Conservation (phyloP, 139 green algal genomes). For the Tetratostichococcus sp. region DNA sequence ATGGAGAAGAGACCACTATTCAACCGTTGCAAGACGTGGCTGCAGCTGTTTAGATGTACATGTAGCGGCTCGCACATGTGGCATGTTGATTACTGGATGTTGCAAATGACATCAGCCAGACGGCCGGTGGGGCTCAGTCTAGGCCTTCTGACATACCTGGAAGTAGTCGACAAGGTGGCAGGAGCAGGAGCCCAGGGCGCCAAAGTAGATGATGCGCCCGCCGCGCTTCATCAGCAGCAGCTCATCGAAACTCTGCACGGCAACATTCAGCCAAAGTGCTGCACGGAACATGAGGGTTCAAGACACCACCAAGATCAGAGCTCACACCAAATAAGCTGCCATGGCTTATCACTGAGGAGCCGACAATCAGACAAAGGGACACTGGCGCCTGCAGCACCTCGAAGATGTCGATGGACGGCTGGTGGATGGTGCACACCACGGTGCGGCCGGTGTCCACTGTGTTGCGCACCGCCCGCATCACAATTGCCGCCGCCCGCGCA, state of each 20-base stretch:
- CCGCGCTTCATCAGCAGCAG: slow-evolving; percentile 75
- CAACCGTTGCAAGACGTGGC: no score
- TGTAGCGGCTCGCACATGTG: no score
- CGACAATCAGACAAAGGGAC: not conserved
- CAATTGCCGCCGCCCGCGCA: slow-evolving; percentile 75
- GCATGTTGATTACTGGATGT: no score
- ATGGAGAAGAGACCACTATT: not conserved
- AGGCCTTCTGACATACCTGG: not conserved
- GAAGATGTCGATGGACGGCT: slow-evolving; percentile 72
- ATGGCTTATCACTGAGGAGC: no score
- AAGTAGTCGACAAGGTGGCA: slow-evolving; percentile 52
- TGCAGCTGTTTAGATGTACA: no score
- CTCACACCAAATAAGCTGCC: no score
- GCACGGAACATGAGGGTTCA: not conserved
- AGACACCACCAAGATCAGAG: no score
- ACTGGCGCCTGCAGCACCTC: slow-evolving; percentile 23
- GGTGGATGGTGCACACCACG: slow-evolving; percentile 88
- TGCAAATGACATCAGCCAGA: no score
- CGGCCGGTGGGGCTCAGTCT: no score
- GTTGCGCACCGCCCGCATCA: slow-evolving; percentile 81
- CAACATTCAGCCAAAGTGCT: no score
- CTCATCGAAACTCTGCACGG: slow-evolving; percentile 52
- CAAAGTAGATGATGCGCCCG: slow-evolving; percentile 67
- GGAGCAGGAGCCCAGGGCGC: slow-evolving; percentile 45
- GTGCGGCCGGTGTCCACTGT: slow-evolving; percentile 72